Conservation (phyloP, 768 basidiomycete species). For the Baorangia bicolor region DNA sequence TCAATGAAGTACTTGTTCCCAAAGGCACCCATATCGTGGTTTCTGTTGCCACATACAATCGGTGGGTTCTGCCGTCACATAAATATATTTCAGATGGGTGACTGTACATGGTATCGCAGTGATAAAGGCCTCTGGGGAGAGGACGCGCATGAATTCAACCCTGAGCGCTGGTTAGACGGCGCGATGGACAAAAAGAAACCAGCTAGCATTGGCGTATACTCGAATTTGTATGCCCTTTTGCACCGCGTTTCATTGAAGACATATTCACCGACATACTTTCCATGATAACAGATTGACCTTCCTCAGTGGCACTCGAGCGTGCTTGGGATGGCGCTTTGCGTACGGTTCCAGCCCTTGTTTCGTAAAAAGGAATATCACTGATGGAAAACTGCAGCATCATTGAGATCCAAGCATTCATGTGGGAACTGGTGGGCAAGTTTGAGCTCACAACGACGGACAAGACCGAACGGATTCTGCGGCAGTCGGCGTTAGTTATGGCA, state of each 20-base stretch:
- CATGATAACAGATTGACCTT: conserved; percentile 17
- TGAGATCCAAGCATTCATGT: conserved; percentile 56
- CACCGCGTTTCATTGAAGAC: neutral
- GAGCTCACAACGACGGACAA: conserved; percentile 43
- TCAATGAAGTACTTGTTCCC: conserved; percentile 51
- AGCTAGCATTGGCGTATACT: conserved; percentile 15
- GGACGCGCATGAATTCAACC: conserved; percentile 24
- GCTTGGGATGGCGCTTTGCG: conserved; percentile 32
- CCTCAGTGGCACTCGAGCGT: conserved; percentile 12
- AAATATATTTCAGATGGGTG: neutral
- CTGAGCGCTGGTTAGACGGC: conserved; percentile 10
- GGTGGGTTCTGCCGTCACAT: conserved; percentile 32
- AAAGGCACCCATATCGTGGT: conserved; percentile 49
- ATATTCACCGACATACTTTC: neutral
- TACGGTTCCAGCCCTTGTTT: conserved; percentile 2
- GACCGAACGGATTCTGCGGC: conserved; percentile 27
- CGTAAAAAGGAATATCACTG: neutral
- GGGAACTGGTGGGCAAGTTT: conserved; percentile 51
- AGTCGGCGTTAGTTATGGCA: conserved; percentile 30
- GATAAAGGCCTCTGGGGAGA: conserved; percentile 26
- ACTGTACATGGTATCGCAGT: neutral
- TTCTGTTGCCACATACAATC: conserved; percentile 56
- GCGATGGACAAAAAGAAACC: neutral
- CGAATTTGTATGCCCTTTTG: conserved; percentile 3
- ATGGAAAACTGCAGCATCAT: conserved; percentile 27